Percentiles rank a stretch among this genome's conserved stretches.
phyloP scores from a whole-genome alignment of 2,329 filamentous ascomycete genomes.

The Fonsecaea multimorphosa region DNA sequence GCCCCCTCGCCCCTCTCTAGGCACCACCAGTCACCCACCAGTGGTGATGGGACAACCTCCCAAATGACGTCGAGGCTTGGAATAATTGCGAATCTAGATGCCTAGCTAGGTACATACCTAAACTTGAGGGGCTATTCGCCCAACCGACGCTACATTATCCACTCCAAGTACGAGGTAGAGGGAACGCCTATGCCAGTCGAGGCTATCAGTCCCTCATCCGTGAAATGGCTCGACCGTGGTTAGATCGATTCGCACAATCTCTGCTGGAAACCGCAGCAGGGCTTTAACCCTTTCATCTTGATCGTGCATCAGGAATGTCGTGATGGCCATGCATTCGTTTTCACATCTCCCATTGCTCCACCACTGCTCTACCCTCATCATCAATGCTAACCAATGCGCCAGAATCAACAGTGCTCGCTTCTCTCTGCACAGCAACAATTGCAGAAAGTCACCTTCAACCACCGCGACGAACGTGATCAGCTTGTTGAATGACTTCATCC shows the following conservation, averaged over 20 bases:
- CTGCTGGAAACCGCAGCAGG: slow-evolving; percentile 26
- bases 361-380: slow-evolving; percentile 30
- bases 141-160: too few relatives aligned
- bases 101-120: too few relatives aligned
- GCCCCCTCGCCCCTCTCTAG: too few relatives aligned
- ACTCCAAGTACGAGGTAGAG: too few relatives aligned
- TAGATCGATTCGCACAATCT: slow-evolving; percentile 6
- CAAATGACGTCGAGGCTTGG: too few relatives aligned
- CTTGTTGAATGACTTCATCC: slow-evolving; percentile 27
- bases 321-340: slow-evolving; percentile 26
- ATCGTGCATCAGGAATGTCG: slow-evolving; percentile 25
- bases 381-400: slow-evolving; percentile 32
- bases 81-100: too few relatives aligned
- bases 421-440: slow-evolving; percentile 20
- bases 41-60: too few relatives aligned
- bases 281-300: slow-evolving; percentile 20
- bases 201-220: too few relatives aligned
- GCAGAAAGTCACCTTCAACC: slow-evolving; percentile 17
- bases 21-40: background rate
- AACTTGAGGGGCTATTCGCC: too few relatives aligned
- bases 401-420: slow-evolving; percentile 31
- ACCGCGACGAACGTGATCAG: slow-evolving; percentile 27
- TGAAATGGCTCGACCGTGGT: background rate
- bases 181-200: too few relatives aligned
- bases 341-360: slow-evolving; percentile 27